Conservation (phyloP, 2,329 filamentous ascomycete genomes). For the Aspergillus ibericus region DNA sequence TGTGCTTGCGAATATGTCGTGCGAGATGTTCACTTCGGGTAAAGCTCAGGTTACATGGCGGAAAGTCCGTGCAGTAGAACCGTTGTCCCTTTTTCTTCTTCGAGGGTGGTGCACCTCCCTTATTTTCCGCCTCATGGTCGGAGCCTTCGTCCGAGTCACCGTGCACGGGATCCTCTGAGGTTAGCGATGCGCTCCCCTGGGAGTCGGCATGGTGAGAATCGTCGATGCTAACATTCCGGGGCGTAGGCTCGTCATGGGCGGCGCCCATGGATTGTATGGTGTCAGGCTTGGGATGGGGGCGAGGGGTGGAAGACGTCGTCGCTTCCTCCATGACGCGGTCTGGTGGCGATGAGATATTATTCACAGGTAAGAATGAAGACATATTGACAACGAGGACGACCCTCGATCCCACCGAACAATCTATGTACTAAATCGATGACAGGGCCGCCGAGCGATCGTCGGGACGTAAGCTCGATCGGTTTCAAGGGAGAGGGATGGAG, state of each 20-base stretch:
- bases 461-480: slow-evolving; percentile 18
- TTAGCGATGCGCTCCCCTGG: slow-evolving; percentile 45
- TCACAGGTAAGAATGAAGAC: slow-evolving; percentile 63
- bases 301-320: slow-evolving; percentile 58
- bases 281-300: slow-evolving; percentile 42
- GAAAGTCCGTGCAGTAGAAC: slow-evolving; percentile 95
- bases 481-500: slow-evolving; percentile 16
- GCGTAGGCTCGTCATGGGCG: slow-evolving; percentile 41
- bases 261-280: slow-evolving; percentile 20
- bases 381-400: slow-evolving; percentile 44
- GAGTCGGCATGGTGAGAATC: slow-evolving; percentile 42
- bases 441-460: slow-evolving; percentile 18
- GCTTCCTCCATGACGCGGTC: slow-evolving; percentile 51
- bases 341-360: slow-evolving; percentile 53
- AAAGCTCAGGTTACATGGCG: slow-evolving; percentile 91
- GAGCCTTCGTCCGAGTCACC: slow-evolving; percentile 69
- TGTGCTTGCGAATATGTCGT: slow-evolving; percentile 96
- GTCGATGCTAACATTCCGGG: slow-evolving; percentile 45
- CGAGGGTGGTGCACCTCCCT: slow-evolving; percentile 64
- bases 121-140: slow-evolving; percentile 64
- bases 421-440: slow-evolving; percentile 24
- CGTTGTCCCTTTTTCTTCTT: slow-evolving; percentile 97
- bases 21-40: slow-evolving; percentile 94
- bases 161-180: slow-evolving; percentile 69
- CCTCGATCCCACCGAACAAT: slow-evolving; percentile 24